These are phyloP conservation scores for Talaromyces sp. DNA, from an alignment of 2,329 filamentous ascomycete species.

Conservation along the genomic window DNA sequence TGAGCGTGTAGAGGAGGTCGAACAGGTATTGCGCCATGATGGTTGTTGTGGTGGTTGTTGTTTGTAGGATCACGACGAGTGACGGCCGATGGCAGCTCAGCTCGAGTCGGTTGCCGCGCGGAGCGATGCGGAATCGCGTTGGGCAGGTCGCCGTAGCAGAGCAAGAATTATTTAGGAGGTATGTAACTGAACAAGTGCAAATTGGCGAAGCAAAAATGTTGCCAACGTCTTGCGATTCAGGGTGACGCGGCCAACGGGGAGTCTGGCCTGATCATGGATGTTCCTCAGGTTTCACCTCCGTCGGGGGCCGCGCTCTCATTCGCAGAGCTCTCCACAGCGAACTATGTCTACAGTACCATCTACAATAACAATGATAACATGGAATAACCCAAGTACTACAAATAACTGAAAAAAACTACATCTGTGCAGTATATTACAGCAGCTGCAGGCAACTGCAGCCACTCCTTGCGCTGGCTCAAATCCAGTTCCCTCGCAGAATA, in stretches of 20 bases:
- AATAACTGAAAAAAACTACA: too few relatives aligned
- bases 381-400: neutral
- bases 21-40: conserved; percentile 77
- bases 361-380: neutral
- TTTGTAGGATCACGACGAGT: neutral
- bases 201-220: neutral
- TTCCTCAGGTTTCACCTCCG: neutral
- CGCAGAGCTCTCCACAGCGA: neutral
- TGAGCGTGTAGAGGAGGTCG: conserved; percentile 85
- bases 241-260: neutral
- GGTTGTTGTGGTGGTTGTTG: neutral
- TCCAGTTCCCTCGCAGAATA: neutral
- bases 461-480: neutral
- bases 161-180: neutral
- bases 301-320: neutral
- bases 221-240: neutral
- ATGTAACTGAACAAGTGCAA: neutral
- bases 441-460: neutral
- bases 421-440: neutral
- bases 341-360: neutral
- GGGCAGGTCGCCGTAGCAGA: neutral
- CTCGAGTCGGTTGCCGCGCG: too few relatives aligned
- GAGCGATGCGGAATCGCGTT: neutral
- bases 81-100: neutral
- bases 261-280: neutral